Evolutionary conservation across 768 basidiomycete species (phyloP), one percentile per base, ranked within the genome.

Genomic region (Tylopilus sp.): DNA sequence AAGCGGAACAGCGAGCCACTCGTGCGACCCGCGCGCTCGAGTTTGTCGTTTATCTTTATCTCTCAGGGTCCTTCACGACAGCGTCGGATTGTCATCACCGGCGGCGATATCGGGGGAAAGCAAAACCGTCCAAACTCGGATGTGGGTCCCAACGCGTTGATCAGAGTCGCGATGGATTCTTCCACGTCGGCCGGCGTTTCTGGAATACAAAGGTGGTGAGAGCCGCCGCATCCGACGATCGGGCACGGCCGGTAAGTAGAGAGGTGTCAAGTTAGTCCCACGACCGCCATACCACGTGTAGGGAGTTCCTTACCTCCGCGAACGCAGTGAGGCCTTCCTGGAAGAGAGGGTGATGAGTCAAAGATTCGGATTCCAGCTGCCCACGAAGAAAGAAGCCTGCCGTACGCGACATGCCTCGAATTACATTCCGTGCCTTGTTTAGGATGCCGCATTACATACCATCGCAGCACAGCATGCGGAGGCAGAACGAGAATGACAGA

Each of bases 321-420:
- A 89, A 90, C 4, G 88, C 88, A 56, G 72, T 71, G 33, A 90
- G 66, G 3, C 88, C 88, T 71, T 88, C 86, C 85, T 86, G 55
- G 13, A 53, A 61, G 45, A 51, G 44, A 43, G 47, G 52, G 6
- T 13, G 46, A 55, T 51, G 50, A 65, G 57, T 56, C 60, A 47
- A 50, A 52, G 9, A 57, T 47, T 21, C 36, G 28, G 10, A 57
- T 44, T 20, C 36, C 22, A 36, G 30, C 28, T 36, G 31, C 38
- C 36, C 35, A 35, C 28, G 31, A 44, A 22, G 18, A 40, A 33
- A 39, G 23, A 44, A 47, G 42, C 11, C 8, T 25, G 46, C 8
- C 43, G 18, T 21, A n/a, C 41, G 41, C 31, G 50, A 49, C 55
- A 44, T 41, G 15, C 23, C 26, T 57, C 35, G n/a, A 39, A 46